Conservation (phyloP, 2,329 filamentous ascomycete species). For the Penicillium thymicola region DNA sequence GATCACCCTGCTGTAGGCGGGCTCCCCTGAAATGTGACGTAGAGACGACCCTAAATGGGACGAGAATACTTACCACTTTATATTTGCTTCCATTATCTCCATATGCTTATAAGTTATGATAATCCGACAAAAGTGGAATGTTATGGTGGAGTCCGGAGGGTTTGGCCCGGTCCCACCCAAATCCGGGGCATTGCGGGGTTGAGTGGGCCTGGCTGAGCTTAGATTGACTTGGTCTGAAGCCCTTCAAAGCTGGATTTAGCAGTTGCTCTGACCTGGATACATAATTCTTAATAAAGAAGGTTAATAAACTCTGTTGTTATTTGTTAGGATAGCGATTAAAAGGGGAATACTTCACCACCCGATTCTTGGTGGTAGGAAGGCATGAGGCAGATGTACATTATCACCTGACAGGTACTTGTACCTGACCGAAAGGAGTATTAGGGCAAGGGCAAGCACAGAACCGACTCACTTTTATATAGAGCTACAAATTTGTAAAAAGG, state of each 20-base stretch:
- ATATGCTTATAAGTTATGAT: neutral
- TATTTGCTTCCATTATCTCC: neutral
- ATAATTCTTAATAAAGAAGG: neutral
- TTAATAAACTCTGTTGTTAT: neutral
- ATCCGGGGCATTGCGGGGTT: conserved; percentile 11
- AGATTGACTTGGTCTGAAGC: neutral
- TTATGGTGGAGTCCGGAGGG: conserved; percentile 5
- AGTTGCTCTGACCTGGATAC: neutral
- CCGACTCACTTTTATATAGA: neutral
- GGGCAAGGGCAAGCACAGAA: neutral
- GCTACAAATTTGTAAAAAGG: neutral
- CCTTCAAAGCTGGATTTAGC: no score
- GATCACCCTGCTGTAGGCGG: neutral
- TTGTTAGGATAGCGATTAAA: neutral
- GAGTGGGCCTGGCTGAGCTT: conserved; percentile 4
- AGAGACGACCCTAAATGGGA: neutral
- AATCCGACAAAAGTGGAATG: neutral
- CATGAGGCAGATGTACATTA: no score
- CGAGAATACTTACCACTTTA: neutral
- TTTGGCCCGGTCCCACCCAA: conserved; percentile 7
- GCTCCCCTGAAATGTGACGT: conserved; percentile 1
- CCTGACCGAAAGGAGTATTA: neutral
- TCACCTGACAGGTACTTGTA: neutral
- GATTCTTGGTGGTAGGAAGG: neutral
- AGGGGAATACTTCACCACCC: neutral